Evolutionary conservation across 129 eudicot species (phyloP).

Genomic region (Scalesia atractyloides): DNA sequence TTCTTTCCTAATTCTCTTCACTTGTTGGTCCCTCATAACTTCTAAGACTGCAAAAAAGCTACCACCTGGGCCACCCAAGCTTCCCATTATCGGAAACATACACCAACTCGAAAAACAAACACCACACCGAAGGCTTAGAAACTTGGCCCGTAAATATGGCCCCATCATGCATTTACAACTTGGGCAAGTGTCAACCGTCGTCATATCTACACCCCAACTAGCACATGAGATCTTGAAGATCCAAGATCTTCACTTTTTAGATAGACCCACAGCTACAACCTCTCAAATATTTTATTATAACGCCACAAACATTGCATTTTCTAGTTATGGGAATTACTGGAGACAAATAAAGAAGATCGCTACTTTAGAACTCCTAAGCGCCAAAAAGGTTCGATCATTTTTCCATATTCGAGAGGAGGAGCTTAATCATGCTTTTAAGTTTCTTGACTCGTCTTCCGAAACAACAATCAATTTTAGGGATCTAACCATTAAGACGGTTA

Average conservation of each 20-base stretch:
- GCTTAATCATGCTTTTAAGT: not conserved
- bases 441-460: constrained; percentile 1
- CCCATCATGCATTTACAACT: constrained; percentile 8
- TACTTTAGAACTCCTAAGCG: constrained; percentile 7
- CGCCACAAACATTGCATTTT: constrained; percentile 1
- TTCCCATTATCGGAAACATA: too few relatives aligned
- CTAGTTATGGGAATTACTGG: constrained; percentile 19
- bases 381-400: constrained; percentile 7
- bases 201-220: constrained; percentile 11
- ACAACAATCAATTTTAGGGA: not conserved
- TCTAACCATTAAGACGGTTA: not conserved
- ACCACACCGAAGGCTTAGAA: constrained; percentile 9
- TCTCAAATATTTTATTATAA: constrained; percentile 12
- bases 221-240: constrained; percentile 15
- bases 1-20: too few relatives aligned
- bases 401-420: not conserved
- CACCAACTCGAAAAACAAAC: not conserved
- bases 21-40: too few relatives aligned
- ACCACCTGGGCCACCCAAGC: too few relatives aligned
- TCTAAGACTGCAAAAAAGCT: too few relatives aligned
- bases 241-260: not conserved
- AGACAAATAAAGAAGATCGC: constrained; percentile 14
- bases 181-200: constrained; percentile 7
- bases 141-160: not conserved
- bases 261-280: constrained; percentile 9